Evolutionary conservation across 2,329 filamentous ascomycete genomes (phyloP).

Genomic region (Penicillium nordicum): DNA sequence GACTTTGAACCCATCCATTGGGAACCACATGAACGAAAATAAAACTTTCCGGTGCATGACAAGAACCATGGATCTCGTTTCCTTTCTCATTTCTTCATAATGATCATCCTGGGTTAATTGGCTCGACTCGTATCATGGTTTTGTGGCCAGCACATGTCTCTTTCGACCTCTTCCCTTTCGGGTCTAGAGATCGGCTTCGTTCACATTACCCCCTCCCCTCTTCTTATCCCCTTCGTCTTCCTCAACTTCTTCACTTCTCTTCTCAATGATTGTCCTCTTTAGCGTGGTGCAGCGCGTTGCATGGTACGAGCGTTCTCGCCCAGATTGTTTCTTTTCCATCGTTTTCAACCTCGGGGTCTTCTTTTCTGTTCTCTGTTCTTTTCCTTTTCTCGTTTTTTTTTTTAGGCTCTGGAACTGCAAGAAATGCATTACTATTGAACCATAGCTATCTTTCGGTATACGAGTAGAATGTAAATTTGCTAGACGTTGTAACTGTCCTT

Average conservation of each 20-base stretch:
- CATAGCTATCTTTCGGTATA: neutral
- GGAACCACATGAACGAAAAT: constrained; percentile 39
- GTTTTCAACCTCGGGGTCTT: constrained; percentile 1
- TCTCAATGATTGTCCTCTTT: constrained; percentile 17
- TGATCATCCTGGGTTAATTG: neutral
- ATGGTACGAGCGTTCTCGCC: constrained; percentile 19
- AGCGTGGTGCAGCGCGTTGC: constrained; percentile 24
- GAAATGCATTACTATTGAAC: neutral
- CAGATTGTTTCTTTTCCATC: constrained; percentile 11
- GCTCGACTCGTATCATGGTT: neutral
- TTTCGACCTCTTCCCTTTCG: neutral
- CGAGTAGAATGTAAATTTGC: neutral
- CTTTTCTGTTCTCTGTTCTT: constrained; percentile 10
- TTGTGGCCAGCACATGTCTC: neutral
- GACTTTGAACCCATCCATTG: constrained; percentile 47
- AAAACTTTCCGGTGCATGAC: neutral
- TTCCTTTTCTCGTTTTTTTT: neutral
- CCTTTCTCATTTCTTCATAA: neutral
- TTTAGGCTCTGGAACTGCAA: neutral
- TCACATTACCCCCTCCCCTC: neutral
- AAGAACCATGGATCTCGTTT: constrained; percentile 18
- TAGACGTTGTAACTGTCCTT: neutral
- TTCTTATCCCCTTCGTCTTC: neutral
- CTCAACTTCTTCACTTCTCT: neutral
- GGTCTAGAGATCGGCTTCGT: neutral